Evolutionary conservation across 1,139 yeast species (phyloP).

Genomic region (Kluyveromyces sp.): DNA sequence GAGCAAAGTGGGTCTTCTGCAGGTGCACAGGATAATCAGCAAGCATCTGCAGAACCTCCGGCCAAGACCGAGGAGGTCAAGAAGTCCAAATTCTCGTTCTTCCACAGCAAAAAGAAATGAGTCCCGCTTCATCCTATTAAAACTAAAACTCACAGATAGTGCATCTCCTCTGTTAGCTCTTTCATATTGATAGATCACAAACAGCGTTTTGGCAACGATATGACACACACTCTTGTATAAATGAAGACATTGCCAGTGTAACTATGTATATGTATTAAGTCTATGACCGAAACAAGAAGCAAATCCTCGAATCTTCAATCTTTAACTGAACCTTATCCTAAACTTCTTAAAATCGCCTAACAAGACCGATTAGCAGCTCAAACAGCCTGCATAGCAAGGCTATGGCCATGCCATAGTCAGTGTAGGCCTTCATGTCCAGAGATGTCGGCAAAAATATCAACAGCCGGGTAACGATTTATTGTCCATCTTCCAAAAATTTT

Average conservation of each 20-base stretch:
- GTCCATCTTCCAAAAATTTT: too few species aligned
- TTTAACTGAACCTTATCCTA: too few species aligned
- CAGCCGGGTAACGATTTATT: neutral
- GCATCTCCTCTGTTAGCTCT: neutral
- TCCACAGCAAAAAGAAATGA: constrained; percentile 24
- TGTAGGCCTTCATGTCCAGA: too few species aligned
- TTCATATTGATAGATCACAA: neutral
- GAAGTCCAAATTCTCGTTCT: constrained; percentile 23
- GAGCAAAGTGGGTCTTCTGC: constrained; percentile 7
- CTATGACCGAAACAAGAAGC: neutral
- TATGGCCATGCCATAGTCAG: too few species aligned
- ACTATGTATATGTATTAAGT: constrained; percentile 3
- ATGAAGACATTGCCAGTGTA: constrained; percentile 1
- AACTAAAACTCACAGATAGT: too few species aligned
- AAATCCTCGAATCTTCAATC: too few species aligned
- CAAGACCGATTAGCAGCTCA: too few species aligned
- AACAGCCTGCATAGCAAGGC: too few species aligned
- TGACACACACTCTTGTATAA: neutral
- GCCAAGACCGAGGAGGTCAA: constrained; percentile 7
- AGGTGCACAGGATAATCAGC: constrained; percentile 2
- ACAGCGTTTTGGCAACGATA: neutral
- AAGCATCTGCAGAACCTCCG: neutral
- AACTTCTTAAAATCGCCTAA: too few species aligned
- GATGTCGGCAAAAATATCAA: neutral
- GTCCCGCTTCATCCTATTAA: too few species aligned